A percentile compares a stretch with the other conserved stretches of the same genome.
phyloP scores from a whole-genome alignment of 1,284 basidiomycete genomes.

The Cerrena zonata region DNA sequence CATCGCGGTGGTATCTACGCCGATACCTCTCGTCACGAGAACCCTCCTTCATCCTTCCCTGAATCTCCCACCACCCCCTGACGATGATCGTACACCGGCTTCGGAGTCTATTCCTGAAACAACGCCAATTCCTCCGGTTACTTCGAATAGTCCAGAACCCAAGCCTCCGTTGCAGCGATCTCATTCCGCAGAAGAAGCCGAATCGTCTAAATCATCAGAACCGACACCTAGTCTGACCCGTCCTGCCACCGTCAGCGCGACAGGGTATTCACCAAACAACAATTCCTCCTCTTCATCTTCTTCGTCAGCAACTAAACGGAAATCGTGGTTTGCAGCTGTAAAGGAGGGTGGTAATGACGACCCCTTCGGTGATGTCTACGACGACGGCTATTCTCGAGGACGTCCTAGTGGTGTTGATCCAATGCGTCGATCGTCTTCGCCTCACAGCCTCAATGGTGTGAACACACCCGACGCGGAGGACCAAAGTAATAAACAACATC shows the following conservation, averaged over 20 bases:
- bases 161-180: constrained; percentile 22
- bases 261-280: neutral
- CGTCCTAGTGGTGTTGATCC: constrained; percentile 5
- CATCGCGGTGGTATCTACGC: constrained; percentile 88
- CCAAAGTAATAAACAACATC: constrained; percentile 12
- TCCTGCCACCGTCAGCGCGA: constrained; percentile 14
- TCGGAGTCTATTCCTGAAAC: constrained; percentile 18
- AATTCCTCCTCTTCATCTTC: constrained; percentile 9
- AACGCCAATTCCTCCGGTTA: constrained; percentile 14
- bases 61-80: constrained; percentile 11
- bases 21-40: constrained; percentile 60
- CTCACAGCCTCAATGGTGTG: neutral
- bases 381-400: constrained; percentile 17
- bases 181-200: constrained; percentile 28
- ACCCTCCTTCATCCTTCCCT: constrained; percentile 16
- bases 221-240: constrained; percentile 13
- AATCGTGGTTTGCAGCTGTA: constrained; percentile 34
- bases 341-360: constrained; percentile 21
- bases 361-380: constrained; percentile 22
- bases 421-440: constrained; percentile 12
- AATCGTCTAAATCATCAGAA: constrained; percentile 9
- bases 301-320: constrained; percentile 21
- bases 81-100: constrained; percentile 16
- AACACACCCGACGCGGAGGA: neutral
- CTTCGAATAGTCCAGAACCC: neutral